Evolutionary conservation across 805 yeast species (phyloP).

Genomic region (Saccharomycopsis oosterbeekiorum): DNA sequence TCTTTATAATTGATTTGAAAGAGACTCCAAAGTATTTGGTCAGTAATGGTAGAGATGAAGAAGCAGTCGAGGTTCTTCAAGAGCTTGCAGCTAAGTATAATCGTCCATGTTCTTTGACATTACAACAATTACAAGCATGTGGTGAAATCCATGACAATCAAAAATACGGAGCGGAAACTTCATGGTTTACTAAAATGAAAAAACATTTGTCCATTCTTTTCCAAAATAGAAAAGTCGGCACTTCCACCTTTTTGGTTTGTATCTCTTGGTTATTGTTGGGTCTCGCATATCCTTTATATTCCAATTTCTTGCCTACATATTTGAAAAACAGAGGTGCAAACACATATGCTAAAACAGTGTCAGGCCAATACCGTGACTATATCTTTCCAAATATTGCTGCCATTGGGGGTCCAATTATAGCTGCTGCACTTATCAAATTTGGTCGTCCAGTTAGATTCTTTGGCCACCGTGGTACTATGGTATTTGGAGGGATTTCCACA

Average conservation of each 20-base stretch:
- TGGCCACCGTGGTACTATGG: conserved; percentile 49
- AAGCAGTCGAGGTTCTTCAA: conserved; percentile 36
- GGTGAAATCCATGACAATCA: conserved; percentile 29
- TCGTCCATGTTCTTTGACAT: conserved; percentile 32
- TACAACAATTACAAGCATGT: conserved; percentile 37
- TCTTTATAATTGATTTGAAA: conserved; percentile 35
- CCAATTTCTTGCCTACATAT: conserved; percentile 44
- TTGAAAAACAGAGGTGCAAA: conserved; percentile 41
- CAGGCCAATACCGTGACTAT: conserved; percentile 36
- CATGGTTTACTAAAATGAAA: conserved; percentile 24
- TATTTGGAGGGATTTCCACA: conserved; percentile 38
- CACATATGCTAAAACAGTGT: conserved; percentile 29
- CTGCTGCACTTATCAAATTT: conserved; percentile 26
- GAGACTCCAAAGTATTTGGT: conserved; percentile 51
- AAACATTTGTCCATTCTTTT: conserved; percentile 38
- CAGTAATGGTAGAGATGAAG: conserved; percentile 41
- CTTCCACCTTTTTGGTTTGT: conserved; percentile 35
- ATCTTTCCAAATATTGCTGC: conserved; percentile 38
- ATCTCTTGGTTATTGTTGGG: conserved; percentile 51
- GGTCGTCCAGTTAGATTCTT: conserved; percentile 5
- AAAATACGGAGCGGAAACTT: conserved; percentile 19
- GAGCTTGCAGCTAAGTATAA: conserved; percentile 40
- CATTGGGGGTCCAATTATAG: conserved; percentile 45
- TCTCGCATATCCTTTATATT: conserved; percentile 46
- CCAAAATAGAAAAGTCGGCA: conserved; percentile 34